These are phyloP conservation scores for Dothistroma septosporum DNA, from an alignment of 2,329 filamentous ascomycete species.

Conservation along the genomic window DNA sequence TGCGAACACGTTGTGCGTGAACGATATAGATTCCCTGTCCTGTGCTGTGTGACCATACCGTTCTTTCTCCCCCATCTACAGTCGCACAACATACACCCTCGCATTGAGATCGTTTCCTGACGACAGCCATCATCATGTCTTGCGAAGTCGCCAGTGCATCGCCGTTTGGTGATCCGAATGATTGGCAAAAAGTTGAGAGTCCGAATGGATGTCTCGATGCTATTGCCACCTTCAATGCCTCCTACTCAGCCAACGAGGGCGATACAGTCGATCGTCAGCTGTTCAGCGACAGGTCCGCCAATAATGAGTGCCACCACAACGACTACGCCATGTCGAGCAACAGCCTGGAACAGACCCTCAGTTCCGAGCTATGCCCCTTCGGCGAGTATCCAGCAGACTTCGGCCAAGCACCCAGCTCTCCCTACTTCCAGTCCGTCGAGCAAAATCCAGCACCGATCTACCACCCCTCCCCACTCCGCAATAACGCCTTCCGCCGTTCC, in stretches of 20 bases:
- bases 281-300: conserved; percentile 11
- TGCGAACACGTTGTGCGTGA: conserved; percentile 25
- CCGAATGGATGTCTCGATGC: conserved; percentile 12
- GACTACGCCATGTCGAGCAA: not conserved
- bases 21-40: conserved; percentile 11
- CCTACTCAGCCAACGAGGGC: conserved; percentile 8
- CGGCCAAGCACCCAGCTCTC: conserved; percentile 9
- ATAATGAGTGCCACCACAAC: conserved; percentile 4
- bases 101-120: not conserved
- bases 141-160: conserved; percentile 16
- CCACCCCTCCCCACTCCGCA: conserved; percentile 12
- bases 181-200: conserved; percentile 9
- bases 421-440: conserved; percentile 26
- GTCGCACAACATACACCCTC: conserved; percentile 1
- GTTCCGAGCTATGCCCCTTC: conserved; percentile 10
- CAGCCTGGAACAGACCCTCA: conserved; percentile 15
- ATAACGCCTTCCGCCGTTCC: conserved; percentile 22
- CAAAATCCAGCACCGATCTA: conserved; percentile 7
- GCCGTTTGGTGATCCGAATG: conserved; percentile 16
- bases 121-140: conserved; percentile 13
- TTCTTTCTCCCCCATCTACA: conserved; percentile 2
- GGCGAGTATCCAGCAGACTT: conserved; percentile 19
- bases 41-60: conserved; percentile 5
- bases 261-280: conserved; percentile 15
- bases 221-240: conserved; percentile 22